These are phyloP conservation scores for Setaria viridis DNA, from an alignment of 202 grass and related monocot genomes.

Conservation along the genomic window DNA sequence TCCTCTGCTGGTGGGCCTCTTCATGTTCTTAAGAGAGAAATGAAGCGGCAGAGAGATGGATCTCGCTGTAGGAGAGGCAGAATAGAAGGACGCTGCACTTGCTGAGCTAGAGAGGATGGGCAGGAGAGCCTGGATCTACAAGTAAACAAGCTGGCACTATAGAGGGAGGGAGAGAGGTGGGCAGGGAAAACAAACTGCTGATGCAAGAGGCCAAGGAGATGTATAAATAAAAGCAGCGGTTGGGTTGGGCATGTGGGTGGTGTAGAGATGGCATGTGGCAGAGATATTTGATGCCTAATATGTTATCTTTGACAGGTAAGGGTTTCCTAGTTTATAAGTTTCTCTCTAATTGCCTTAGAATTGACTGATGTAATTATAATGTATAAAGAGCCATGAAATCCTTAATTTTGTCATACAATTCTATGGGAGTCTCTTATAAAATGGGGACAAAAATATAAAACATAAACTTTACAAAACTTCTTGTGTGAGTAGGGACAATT, in stretches of 20 bases:
- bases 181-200: slow-evolving; percentile 45
- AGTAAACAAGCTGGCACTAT: slow-evolving; percentile 41
- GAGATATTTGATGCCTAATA: slow-evolving; percentile 44
- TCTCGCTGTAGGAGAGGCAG: slow-evolving; percentile 28
- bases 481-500: too few species aligned
- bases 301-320: slow-evolving; percentile 46
- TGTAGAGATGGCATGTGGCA: slow-evolving; percentile 52
- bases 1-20: slow-evolving; percentile 53
- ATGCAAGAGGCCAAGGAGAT: slow-evolving; percentile 54
- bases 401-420: neutral
- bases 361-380: neutral
- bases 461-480: neutral
- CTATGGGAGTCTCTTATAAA: too few species aligned
- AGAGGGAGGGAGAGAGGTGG: slow-evolving; percentile 26
- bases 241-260: slow-evolving; percentile 47
- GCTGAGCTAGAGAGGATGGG: slow-evolving; percentile 10
- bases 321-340: neutral
- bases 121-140: slow-evolving; percentile 52
- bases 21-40: slow-evolving; percentile 61
- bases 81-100: slow-evolving; percentile 18
- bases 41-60: slow-evolving; percentile 17
- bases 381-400: neutral
- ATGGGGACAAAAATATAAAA: too few species aligned
- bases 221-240: slow-evolving; percentile 57
- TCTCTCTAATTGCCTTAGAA: neutral